Base-by-base conservation (phyloP, 768 basidiomycete species). In the Gloeostereum incarnatum region DNA sequence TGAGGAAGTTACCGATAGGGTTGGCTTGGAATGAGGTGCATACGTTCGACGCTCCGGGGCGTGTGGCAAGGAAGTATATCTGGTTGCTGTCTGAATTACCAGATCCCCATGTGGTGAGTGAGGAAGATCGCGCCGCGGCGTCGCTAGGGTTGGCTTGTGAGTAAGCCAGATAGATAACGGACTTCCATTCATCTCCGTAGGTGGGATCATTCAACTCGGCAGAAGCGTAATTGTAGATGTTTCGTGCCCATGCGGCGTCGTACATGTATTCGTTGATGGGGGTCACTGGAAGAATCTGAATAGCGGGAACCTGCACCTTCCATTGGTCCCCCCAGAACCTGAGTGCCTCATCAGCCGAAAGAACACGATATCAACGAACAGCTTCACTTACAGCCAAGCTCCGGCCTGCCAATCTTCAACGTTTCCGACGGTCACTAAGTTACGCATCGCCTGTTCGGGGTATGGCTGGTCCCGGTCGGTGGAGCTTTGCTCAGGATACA, bases 171-270 rank as follows among this genome's bases (percentile, higher is more conserved):
- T 61, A 53, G 35, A 61, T 61, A 30, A 61, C 47, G 11, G 50
- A 46, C 40, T 59, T 61, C 60, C 60, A 61, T 24, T 55, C 56
- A 39, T 61, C 58, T 31, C n/a, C n/a, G n/a, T n/a, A n/a, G n/a
- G n/a, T n/a, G n/a, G n/a, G n/a, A n/a, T 59, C 42, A 17, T 49
- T 51, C 32, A 59, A 33, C 42, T 61, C 60, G 19, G 29, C 25
- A 4, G 48, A 32, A 4, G 58, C 46, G 42, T 60, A 60, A 38
- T 47, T 41, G 41, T 51, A 49, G 10, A 59, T 48, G 14, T 49
- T 49, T 24, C 49, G 48, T 4, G 53, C 45, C 60, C 60, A 61
- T 2, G 53, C 31, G 6, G 58, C 43, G 36, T 57, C 58, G 45
- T 60, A 59, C 47, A 59, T 43, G 16, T 48, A 46, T 37, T 61